Conservation (phyloP, 257 asterid species). For the Petunia axillaris region DNA sequence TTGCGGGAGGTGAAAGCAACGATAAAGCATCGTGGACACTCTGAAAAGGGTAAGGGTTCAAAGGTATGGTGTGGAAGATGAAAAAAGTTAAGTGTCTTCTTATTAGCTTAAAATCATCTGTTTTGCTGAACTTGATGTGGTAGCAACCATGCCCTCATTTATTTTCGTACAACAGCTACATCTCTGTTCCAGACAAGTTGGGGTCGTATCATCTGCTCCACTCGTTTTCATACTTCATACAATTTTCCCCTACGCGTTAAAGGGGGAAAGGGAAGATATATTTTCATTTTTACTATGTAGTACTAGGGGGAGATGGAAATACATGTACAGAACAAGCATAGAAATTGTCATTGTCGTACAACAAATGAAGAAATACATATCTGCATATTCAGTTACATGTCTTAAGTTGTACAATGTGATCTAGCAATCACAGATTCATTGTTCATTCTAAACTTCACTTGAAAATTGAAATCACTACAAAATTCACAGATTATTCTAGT, state of each 20-base stretch:
- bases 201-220: neutral
- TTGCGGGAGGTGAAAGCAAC: constrained; percentile 51
- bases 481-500: too few species aligned
- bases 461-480: too few species aligned
- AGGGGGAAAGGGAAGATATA: neutral
- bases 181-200: too few species aligned
- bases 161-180: too few species aligned
- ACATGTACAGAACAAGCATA: constrained; percentile 16
- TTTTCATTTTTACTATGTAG: neutral
- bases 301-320: neutral
- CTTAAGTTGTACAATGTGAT: too few species aligned
- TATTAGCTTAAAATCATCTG: neutral
- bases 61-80: constrained; percentile 66
- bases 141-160: too few species aligned
- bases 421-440: too few species aligned
- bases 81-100: neutral
- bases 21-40: constrained; percentile 45
- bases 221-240: neutral
- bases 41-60: constrained; percentile 38
- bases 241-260: too few species aligned
- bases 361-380: neutral
- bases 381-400: neutral
- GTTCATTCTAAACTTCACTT: too few species aligned
- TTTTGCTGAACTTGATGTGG: too few species aligned
- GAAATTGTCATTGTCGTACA: neutral